Base-by-base conservation (phyloP, 306 rosid genomes). In the Adenanthera pavonina region DNA sequence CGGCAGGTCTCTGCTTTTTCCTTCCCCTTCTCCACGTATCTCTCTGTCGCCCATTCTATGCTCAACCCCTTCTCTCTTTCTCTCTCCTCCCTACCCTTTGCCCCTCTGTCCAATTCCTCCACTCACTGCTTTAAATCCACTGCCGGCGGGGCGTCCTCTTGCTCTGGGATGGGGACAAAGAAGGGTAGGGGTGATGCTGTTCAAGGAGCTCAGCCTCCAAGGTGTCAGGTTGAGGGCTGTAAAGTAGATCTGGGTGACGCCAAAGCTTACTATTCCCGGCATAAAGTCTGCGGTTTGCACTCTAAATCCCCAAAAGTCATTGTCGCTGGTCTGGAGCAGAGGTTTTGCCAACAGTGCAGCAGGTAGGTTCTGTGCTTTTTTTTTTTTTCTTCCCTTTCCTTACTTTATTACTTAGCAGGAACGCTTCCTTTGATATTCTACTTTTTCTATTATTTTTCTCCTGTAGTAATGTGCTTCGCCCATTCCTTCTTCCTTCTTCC, bases 261-360 rank as follows among this genome's bases (percentile, higher is more conserved):
- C 2, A 95, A 95, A 81, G 85, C 93, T 74, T 95, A 95, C 87
- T 95, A 95, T 87, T 95, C 98, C 16, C 78, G 96, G 81, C 99
- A 95, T 81, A 95, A 95, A 77, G 99, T 95, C 46, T 93, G 98
- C 79, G 83, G 60, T 64, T 85, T 86, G 89, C 99, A 95, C 84
- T 95, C 99, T n/a, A 95, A 93, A 78, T 88, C 91, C 9, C 94
- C 99, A 4, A 86, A 79, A 52, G 99, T 93, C 81, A 59, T 84
- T 79, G 97, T 95, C 60, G 84, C 88, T 82, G 95, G 96, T 19
- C 81, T 90, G 16, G 89, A 90, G 59, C 98, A 95, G 74, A 86
- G 99, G 87, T 95, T 95, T 90, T 95, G 99, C 78, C 97, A 93
- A 75, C 99, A 95, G 91, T 93, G 99, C 76, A 93, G 99, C 93